These are phyloP conservation scores for Rhytidhysteron rufulum DNA, from an alignment of 2,329 filamentous ascomycete genomes.

Conservation along the genomic window DNA sequence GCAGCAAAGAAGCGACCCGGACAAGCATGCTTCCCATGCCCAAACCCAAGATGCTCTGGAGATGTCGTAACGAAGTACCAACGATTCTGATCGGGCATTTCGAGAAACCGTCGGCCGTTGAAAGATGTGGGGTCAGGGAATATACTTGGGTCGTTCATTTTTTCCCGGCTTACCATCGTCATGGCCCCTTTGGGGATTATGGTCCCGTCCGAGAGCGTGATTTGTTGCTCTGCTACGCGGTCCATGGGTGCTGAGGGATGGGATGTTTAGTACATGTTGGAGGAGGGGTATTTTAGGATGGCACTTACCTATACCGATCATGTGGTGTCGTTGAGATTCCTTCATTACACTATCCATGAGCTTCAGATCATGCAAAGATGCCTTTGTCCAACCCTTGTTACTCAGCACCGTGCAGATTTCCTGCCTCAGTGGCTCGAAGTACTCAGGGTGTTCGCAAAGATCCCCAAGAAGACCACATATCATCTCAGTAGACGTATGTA, in stretches of 20 bases:
- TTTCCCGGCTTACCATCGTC: constrained; percentile 1
- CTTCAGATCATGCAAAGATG: constrained; percentile 36
- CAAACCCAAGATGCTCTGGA: constrained; percentile 10
- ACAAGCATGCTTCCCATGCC: constrained; percentile 14
- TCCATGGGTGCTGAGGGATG: constrained; percentile 4
- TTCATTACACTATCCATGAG: constrained; percentile 43
- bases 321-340: constrained; percentile 34
- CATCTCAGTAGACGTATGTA: constrained; percentile 42
- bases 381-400: constrained; percentile 38
- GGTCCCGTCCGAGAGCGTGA: constrained; percentile 8
- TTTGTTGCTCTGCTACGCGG: constrained; percentile 4
- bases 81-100: constrained; percentile 2
- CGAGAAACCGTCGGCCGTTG: constrained; percentile 7
- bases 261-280: background rate
- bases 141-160: constrained; percentile 2
- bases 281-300: background rate
- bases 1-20: constrained; percentile 18
- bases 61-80: constrained; percentile 7
- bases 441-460: constrained; percentile 49
- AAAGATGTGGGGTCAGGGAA: constrained; percentile 6
- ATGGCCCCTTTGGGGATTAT: constrained; percentile 7
- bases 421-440: constrained; percentile 49
- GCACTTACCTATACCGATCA: constrained; percentile 6
- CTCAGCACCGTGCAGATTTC: constrained; percentile 46
- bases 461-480: constrained; percentile 51